Evolutionary conservation across 257 asterid species (phyloP).

Genomic region (Lycium barbarum): DNA sequence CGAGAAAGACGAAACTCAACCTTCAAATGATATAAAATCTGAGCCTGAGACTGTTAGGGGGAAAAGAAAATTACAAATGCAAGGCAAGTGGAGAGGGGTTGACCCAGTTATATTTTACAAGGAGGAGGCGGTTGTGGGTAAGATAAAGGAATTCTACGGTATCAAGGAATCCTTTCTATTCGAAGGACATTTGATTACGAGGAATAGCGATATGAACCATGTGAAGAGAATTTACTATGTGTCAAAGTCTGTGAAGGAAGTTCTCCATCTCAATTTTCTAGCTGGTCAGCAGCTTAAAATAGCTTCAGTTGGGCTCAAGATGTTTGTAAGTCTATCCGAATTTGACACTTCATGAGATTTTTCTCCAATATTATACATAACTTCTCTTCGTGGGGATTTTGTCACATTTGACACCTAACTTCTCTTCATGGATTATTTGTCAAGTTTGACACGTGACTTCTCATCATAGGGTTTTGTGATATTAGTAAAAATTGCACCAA

Average conservation of each 20-base stretch:
- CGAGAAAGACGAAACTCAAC: constrained; percentile 49
- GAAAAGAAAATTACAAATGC: constrained; percentile 84
- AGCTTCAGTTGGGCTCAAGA: constrained; percentile 94
- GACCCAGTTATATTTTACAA: constrained; percentile 92
- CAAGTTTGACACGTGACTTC: background rate
- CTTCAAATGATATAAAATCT: constrained; percentile 44
- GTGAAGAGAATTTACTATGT: constrained; percentile 89
- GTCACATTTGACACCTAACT: background rate
- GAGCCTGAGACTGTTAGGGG: constrained; percentile 52
- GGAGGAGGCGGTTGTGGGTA: constrained; percentile 62
- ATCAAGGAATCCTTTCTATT: constrained; percentile 79
- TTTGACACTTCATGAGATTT: background rate
- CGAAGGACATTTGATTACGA: constrained; percentile 79
- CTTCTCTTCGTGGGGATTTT: background rate
- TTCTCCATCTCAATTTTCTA: constrained; percentile 78
- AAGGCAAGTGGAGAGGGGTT: constrained; percentile 96
- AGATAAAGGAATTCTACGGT: constrained; percentile 83
- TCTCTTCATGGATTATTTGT: background rate
- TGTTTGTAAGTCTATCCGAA: constrained; percentile 72
- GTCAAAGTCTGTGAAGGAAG: constrained; percentile 80
- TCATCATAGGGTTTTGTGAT: background rate
- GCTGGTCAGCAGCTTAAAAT: constrained; percentile 96
- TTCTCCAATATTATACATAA: background rate
- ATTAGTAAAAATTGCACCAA: background rate
- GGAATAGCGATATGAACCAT: constrained; percentile 78